Percentiles rank a stretch among this genome's conserved stretches.
Conservation (phyloP, 202 grass and related monocot genomes). For the Panicum virgatum region DNA sequence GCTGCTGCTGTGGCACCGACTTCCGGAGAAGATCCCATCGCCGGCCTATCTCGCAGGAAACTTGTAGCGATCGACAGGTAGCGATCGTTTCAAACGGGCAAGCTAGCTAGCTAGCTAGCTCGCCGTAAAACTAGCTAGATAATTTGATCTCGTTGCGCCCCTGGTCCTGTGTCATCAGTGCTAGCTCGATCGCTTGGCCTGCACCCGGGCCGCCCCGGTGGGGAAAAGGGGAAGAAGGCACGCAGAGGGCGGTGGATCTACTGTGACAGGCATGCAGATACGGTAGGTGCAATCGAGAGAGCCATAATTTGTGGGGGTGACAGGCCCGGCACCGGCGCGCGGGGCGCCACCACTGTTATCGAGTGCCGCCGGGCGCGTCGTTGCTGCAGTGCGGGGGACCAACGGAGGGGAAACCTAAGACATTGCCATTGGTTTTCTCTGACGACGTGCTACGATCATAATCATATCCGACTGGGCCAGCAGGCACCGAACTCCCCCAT, state of each 20-base stretch:
- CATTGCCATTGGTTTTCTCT: not conserved
- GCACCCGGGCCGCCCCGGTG: not conserved
- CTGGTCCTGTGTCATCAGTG: not conserved
- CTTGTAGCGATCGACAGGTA: not conserved
- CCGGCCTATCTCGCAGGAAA: not conserved
- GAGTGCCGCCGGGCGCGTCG: not conserved
- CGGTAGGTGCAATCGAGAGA: not conserved
- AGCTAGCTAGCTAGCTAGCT: no score
- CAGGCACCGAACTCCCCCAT: not conserved
- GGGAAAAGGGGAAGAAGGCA: not conserved
- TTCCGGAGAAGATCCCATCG: not conserved
- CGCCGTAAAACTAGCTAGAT: no score
- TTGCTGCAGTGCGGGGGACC: slow-evolving; percentile 8
- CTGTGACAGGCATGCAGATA: not conserved
- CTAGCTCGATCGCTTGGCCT: not conserved
- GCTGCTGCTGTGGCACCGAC: not conserved
- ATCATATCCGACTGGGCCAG: not conserved
- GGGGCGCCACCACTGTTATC: not conserved
- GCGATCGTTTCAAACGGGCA: not conserved
- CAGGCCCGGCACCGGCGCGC: not conserved
- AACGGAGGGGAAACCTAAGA: not conserved
- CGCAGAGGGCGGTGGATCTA: slow-evolving; percentile 27
- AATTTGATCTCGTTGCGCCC: not conserved
- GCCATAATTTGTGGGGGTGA: not conserved
- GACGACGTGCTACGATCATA: not conserved